Evolutionary conservation across 2,329 filamentous ascomycete genomes (phyloP).

Genomic region (Pestalotiopsis sp.): DNA sequence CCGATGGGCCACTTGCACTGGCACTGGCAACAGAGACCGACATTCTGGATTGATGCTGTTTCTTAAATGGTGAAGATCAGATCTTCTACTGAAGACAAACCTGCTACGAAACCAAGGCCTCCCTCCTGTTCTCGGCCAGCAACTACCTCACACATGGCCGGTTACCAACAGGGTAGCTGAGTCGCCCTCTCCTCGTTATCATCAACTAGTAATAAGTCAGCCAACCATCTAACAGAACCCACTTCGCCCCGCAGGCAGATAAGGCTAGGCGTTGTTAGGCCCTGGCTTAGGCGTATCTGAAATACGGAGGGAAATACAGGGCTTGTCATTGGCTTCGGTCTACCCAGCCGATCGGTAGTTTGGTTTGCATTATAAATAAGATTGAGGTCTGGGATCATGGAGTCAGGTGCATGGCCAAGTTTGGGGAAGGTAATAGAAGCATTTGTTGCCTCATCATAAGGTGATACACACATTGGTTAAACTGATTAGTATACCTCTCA

Average conservation of each 20-base stretch:
- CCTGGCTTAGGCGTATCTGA: neutral
- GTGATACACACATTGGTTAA: neutral
- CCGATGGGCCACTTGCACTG: neutral
- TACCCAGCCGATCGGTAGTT: neutral
- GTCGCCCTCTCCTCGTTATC: slow-evolving; percentile 1
- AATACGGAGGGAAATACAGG: neutral
- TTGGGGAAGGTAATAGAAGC: neutral
- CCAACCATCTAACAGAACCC: neutral
- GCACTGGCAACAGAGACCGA: neutral
- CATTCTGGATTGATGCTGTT: neutral
- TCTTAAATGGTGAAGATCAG: neutral
- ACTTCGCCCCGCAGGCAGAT: neutral
- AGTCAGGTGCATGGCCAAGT: neutral
- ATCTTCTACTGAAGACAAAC: neutral
- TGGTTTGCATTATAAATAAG: neutral
- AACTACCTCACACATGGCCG: neutral
- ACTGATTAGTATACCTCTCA: neutral
- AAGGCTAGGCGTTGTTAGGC: neutral
- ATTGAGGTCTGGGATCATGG: neutral
- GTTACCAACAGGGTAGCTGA: neutral
- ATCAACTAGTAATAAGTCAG: neutral
- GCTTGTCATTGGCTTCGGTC: neutral
- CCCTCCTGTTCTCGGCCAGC: neutral
- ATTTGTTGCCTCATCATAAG: neutral
- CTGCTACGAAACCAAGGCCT: neutral